Evolutionary conservation across 2,329 filamentous ascomycete genomes (phyloP).

Genomic region (Penicillium sp.): DNA sequence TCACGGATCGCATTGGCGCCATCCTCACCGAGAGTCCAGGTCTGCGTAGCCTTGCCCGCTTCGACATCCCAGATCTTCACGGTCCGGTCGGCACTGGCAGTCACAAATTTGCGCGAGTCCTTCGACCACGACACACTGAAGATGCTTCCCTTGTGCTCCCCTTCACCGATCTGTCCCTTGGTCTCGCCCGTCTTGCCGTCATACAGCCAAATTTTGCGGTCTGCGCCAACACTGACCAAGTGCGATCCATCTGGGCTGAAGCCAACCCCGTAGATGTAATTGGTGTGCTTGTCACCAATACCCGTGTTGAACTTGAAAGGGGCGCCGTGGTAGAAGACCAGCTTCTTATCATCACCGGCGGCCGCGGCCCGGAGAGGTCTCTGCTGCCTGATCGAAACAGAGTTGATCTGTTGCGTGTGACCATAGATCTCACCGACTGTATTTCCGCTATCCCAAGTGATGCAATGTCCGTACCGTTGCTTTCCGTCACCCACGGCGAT

Average conservation of each 20-base stretch:
- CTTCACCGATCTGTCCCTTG: constrained; percentile 60
- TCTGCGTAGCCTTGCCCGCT: constrained; percentile 67
- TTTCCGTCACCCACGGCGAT: constrained; percentile 95
- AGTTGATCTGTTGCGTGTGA: constrained; percentile 85
- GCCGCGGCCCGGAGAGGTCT: constrained; percentile 87
- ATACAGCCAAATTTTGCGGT: constrained; percentile 87
- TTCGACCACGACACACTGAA: constrained; percentile 86
- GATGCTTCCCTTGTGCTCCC: constrained; percentile 86
- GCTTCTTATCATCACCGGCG: constrained; percentile 78
- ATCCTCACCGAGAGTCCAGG: constrained; percentile 77
- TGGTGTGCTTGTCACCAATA: constrained; percentile 69
- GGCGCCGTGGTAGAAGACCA: constrained; percentile 88
- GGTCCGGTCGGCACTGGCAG: constrained; percentile 88
- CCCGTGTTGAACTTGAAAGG: constrained; percentile 96
- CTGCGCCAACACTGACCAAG: constrained; percentile 85
- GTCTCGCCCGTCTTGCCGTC: constrained; percentile 92
- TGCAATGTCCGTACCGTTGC: constrained; percentile 87
- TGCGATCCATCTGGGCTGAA: constrained; percentile 83
- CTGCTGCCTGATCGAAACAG: constrained; percentile 81
- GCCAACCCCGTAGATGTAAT: constrained; percentile 79
- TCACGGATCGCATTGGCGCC: constrained; percentile 65
- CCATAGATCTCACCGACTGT: constrained; percentile 90
- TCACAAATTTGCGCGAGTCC: constrained; percentile 80
- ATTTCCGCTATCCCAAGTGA: constrained; percentile 93
- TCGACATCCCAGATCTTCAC: constrained; percentile 92